These are phyloP conservation scores for Fraxinus baroniana DNA, from an alignment of 305 asterid species.

Conservation along the genomic window DNA sequence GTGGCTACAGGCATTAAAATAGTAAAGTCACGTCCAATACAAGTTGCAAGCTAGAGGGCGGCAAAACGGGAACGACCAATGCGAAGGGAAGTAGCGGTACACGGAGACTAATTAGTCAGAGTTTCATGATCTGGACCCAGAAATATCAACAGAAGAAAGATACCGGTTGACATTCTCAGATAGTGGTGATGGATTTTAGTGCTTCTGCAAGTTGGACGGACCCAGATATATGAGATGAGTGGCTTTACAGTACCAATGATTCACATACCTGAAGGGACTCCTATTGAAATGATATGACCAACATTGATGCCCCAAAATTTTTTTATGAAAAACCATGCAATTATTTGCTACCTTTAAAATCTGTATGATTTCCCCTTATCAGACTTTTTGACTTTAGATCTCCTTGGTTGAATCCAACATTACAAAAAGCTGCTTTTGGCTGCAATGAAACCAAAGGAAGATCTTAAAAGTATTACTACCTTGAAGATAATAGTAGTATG, in stretches of 20 bases:
- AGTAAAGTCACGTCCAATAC: constrained; percentile 14
- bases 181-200: constrained; percentile 23
- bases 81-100: constrained; percentile 14
- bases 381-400: neutral
- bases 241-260: constrained; percentile 22
- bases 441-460: constrained; percentile 3
- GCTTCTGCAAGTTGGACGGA: constrained; percentile 45
- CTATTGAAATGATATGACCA: constrained; percentile 20
- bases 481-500: neutral
- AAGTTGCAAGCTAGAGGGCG: constrained; percentile 7
- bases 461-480: neutral
- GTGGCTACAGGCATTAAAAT: constrained; percentile 22
- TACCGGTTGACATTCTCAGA: constrained; percentile 26
- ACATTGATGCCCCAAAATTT: constrained; percentile 16
- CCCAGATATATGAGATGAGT: constrained; percentile 24
- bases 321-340: neutral
- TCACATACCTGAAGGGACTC: constrained; percentile 25
- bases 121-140: constrained; percentile 23
- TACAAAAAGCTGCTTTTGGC: neutral
- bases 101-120: constrained; percentile 17
- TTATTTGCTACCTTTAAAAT: neutral
- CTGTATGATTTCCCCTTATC: neutral
- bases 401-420: neutral
- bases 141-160: constrained; percentile 22
- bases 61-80: constrained; percentile 5